These are phyloP conservation scores for Cystobasidium pallidum DNA, from an alignment of 1,284 basidiomycete genomes.

Conservation along the genomic window DNA sequence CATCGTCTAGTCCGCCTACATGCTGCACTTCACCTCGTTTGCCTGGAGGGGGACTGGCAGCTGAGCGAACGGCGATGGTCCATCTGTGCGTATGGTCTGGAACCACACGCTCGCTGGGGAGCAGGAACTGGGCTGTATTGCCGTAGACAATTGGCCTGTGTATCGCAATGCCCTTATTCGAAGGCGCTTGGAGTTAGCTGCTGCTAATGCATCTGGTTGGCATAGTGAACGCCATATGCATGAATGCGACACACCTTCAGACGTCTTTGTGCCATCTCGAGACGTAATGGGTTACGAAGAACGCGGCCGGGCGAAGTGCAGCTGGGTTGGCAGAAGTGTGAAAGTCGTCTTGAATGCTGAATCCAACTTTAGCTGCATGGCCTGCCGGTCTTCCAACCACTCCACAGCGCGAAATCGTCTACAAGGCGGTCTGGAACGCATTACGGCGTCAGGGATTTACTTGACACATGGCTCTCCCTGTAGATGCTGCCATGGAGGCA, in stretches of 20 bases:
- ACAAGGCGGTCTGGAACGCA: too few relatives aligned
- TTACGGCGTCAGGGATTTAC: background rate
- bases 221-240: too few relatives aligned
- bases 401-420: background rate
- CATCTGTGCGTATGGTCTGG: constrained; percentile 91
- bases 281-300: background rate
- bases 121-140: constrained; percentile 85
- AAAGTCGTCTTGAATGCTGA: background rate
- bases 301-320: background rate
- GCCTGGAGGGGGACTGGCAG: constrained; percentile 58
- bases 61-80: constrained; percentile 87
- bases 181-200: background rate
- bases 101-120: constrained; percentile 70
- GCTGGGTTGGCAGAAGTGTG: background rate
- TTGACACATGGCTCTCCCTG: constrained; percentile 4
- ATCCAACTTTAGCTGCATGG: too few relatives aligned
- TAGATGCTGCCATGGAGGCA: background rate
- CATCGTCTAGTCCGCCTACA: constrained; percentile 78
- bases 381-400: background rate
- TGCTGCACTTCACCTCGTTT: constrained; percentile 45
- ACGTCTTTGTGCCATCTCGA: constrained; percentile 43
- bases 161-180: constrained; percentile 78
- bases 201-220: too few relatives aligned
- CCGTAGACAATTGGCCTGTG: constrained; percentile 93
- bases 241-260: constrained; percentile 27